Conservation (phyloP, 371 early-diverging fungal species). For the Phascolomyces articulosus region DNA sequence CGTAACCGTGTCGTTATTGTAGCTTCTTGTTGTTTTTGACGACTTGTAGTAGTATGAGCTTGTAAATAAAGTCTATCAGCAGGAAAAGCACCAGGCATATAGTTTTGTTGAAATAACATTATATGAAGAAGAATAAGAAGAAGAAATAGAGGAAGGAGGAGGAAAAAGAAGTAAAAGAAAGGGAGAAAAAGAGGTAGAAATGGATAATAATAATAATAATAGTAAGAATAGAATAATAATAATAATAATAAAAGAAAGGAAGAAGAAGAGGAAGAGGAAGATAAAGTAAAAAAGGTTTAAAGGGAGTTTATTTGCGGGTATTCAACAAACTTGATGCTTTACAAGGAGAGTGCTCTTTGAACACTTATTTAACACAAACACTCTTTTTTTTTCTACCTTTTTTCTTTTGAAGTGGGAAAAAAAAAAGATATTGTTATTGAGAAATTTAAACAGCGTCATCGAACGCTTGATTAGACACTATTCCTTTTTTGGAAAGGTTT, state of each 20-base stretch:
- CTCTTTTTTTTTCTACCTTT: slow-evolving; percentile 8
- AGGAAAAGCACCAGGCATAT: slow-evolving; percentile 26
- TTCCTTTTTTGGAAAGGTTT: neutral
- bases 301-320: slow-evolving; percentile 3
- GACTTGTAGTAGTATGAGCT: slow-evolving; percentile 15
- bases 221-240: too few relatives aligned
- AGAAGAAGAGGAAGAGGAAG: neutral
- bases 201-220: too few relatives aligned
- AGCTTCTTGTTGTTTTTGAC: slow-evolving; percentile 9
- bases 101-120: slow-evolving; percentile 30
- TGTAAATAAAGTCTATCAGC: slow-evolving; percentile 26
- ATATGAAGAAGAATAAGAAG: slow-evolving; percentile 1
- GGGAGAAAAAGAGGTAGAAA: neutral
- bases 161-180: slow-evolving; percentile 4
- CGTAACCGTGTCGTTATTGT: neutral
- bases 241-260: slow-evolving; percentile 4
- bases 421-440: too few relatives aligned
- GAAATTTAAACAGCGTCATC: slow-evolving; percentile 9
- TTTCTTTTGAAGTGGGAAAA: neutral
- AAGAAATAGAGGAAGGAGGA: neutral
- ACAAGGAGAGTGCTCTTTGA: too few relatives aligned
- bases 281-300: slow-evolving; percentile 9
- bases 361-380: too few relatives aligned
- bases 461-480: neutral
- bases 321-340: neutral